Evolutionary conservation across 495 filamentous ascomycete species (phyloP), one percentile per base, ranked within the genome.

Genomic region (Astrocystis sublimbata): DNA sequence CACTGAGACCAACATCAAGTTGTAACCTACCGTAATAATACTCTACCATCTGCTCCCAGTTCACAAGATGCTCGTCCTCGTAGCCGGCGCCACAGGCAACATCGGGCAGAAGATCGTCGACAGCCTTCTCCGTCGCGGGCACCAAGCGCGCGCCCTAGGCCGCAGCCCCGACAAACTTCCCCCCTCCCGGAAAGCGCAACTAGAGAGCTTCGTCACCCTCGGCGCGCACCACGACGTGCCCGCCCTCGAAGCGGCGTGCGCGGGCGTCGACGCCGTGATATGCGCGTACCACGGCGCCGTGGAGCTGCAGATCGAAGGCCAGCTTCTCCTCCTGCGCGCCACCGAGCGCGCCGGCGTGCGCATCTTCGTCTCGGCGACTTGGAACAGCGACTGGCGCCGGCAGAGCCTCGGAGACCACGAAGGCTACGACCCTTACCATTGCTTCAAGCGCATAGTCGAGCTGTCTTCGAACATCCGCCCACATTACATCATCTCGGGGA

Each of bases 261-360:
- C 54, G 2, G 60, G 60, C 21, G 72, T 69, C 40, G 70, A 73
- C 47, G 70, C 70, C 21, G 46, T 74, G 4, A 62, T 74, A 30
- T 63, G 57, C 47, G 65, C 70, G 28, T 69, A 69, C 43, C 56
- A 36, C 33, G 50, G 43, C 23, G 53, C 41, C 13, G 70, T 68
- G 1, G 68, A 64, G 19, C 61, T 69, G 13, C 54, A 64, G 1
- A 57, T 74, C 15, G 70, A 74, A 38, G 72, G 64, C 1, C 68
- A 74, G 33, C 61, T 73, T 21, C 54, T 74, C 9, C 68, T 74
- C 6, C 56, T 74, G n/a, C 70, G 68, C n/a, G 68, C 68, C 1
- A 66, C 66, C 1, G 72, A 73, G 38, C 52, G 68, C 6, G 72
- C 65, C 2, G 62, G 66, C 13, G 63, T 71, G 28, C 67, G 64